Percentiles rank a stretch among this genome's conserved stretches.
Evolutionary conservation across 2,329 filamentous ascomycete species (phyloP).

Genomic region (Boeremia exigua): DNA sequence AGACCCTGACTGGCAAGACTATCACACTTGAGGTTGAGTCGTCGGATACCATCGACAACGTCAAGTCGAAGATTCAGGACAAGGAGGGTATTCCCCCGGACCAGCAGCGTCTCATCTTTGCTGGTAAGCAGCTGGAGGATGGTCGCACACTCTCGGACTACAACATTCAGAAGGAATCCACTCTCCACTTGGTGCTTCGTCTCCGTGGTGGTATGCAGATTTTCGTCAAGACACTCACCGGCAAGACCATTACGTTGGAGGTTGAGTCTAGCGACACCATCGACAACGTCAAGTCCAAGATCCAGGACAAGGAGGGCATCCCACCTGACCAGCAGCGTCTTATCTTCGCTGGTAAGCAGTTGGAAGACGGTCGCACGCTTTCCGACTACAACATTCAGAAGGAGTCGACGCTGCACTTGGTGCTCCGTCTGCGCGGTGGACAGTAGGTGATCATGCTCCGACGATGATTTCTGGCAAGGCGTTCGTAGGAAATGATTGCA

Average conservation of each 20-base stretch:
- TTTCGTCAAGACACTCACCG: constrained; percentile 66
- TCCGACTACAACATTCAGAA: constrained; percentile 96
- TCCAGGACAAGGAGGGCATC: constrained; percentile 79
- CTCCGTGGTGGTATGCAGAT: constrained; percentile 79
- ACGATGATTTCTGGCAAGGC: constrained; percentile 36
- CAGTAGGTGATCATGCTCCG: constrained; percentile 48
- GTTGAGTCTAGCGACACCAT: constrained; percentile 90
- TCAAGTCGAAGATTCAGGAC: constrained; percentile 96
- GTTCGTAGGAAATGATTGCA: constrained; percentile 34
- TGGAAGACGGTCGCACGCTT: constrained; percentile 89
- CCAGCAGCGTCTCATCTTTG: constrained; percentile 95
- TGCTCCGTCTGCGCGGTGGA: constrained; percentile 65
- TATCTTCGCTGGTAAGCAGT: constrained; percentile 92
- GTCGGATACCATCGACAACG: constrained; percentile 92
- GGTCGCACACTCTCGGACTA: constrained; percentile 89
- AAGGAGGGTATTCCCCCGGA: constrained; percentile 97
- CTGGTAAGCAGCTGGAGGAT: constrained; percentile 95
- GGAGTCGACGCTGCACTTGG: constrained; percentile 70
- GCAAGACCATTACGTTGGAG: constrained; percentile 93
- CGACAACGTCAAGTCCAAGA: constrained; percentile 94
- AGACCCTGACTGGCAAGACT: constrained; percentile 67
- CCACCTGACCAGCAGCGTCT: constrained; percentile 93
- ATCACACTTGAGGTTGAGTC: constrained; percentile 72
- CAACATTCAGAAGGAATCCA: constrained; percentile 95
- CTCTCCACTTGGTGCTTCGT: constrained; percentile 83